Conservation (phyloP, 2,329 filamentous ascomycete genomes). For the Pleurostoma richardsiae region DNA sequence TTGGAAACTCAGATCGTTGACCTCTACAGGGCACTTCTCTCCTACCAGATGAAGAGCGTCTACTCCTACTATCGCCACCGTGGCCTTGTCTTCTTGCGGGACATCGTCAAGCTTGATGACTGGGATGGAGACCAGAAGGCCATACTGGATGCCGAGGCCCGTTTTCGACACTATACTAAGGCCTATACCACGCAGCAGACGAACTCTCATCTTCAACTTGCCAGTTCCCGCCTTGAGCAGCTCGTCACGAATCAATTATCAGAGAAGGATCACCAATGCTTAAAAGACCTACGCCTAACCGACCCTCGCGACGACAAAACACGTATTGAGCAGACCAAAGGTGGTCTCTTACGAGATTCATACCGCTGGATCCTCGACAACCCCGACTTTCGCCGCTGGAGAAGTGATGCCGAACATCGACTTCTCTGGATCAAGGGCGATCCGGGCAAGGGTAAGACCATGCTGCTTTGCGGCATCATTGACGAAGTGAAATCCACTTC, state of each 20-base stretch:
- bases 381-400: constrained; percentile 18
- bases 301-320: constrained; percentile 13
- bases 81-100: constrained; percentile 17
- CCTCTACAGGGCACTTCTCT: constrained; percentile 32
- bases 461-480: constrained; percentile 22
- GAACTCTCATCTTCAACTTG: neutral
- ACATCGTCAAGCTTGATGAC: constrained; percentile 24
- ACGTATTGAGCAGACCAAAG: constrained; percentile 16
- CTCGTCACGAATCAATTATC: too few relatives aligned
- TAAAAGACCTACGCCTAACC: constrained; percentile 5
- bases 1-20: constrained; percentile 19
- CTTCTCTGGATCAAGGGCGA: constrained; percentile 28
- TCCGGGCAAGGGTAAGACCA: constrained; percentile 29
- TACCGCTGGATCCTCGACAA: constrained; percentile 26
- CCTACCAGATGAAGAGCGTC: constrained; percentile 34
- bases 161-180: neutral
- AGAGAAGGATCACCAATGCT: constrained; percentile 1
- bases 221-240: neutral
- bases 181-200: neutral
- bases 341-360: constrained; percentile 16
- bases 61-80: constrained; percentile 26
- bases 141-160: constrained; percentile 21
- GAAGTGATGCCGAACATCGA: constrained; percentile 4
- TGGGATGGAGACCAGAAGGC: constrained; percentile 23
- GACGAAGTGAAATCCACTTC: constrained; percentile 14